These are phyloP conservation scores for Cenchrus americanus DNA, from an alignment of 176 grass and related monocot species.

Conservation along the genomic window DNA sequence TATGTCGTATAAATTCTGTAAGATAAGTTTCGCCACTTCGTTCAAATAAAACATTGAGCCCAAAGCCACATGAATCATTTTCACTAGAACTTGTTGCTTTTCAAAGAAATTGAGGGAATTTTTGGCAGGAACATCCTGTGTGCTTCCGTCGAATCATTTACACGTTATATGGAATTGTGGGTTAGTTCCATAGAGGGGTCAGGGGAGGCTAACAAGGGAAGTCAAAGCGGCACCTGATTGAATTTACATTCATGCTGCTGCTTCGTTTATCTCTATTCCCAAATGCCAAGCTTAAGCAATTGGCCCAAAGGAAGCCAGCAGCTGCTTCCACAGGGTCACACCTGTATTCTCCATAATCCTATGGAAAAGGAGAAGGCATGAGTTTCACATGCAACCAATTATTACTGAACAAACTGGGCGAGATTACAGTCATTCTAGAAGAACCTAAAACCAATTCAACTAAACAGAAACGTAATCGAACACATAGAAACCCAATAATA, in stretches of 20 bases:
- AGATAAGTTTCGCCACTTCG: neutral
- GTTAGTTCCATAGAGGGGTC: neutral
- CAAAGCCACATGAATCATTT: neutral
- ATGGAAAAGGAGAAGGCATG: slow-evolving; percentile 64
- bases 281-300: slow-evolving; percentile 57
- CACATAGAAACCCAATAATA: neutral
- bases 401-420: slow-evolving; percentile 19
- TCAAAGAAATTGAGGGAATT: neutral
- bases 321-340: slow-evolving; percentile 55
- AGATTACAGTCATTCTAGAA: slow-evolving; percentile 4
- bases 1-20: neutral
- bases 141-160: neutral
- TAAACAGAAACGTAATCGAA: neutral
- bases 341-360: slow-evolving; percentile 70
- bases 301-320: slow-evolving; percentile 40
- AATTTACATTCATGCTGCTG: slow-evolving; percentile 38
- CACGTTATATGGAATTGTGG: slow-evolving; percentile 1
- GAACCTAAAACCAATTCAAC: slow-evolving; percentile 1
- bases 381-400: slow-evolving; percentile 45
- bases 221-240: slow-evolving; percentile 61
- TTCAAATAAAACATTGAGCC: neutral
- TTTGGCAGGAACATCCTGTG: neutral
- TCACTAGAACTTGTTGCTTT: neutral
- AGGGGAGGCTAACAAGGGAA: slow-evolving; percentile 16
- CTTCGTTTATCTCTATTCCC: slow-evolving; percentile 53